Base-by-base conservation (phyloP, 73 alveolate species). In the Diophrys appendiculata region DNA sequence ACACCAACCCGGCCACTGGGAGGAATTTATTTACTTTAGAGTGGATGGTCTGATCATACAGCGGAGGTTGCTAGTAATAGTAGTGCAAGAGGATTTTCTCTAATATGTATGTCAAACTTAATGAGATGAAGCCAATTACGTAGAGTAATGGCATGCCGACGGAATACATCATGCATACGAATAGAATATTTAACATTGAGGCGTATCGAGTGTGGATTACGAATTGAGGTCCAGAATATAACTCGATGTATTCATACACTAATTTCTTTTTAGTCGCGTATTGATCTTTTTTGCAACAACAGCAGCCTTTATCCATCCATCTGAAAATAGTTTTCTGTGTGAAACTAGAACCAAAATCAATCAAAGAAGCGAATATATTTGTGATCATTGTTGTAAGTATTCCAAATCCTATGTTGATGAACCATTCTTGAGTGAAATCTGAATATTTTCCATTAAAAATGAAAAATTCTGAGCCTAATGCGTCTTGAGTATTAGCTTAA, bases 191-290 rank as follows among this genome's bases (percentile, higher is more conserved):
- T 33, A 83, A 68, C 68, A 84, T 73, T 26, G 78, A 77, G 26
- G 95, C 80, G 82, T 89, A 89, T 73, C 81, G 83, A 71, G 68
- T 81, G 30, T 80, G 83, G 64, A 89, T 72, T 55, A 83, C 64
- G 86, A 64, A 86, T 56, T 64, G 76, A 26, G 95, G 91, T 1
- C 95, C 95, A 0, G 90, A 65, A 75, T 89, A 83, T 76, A 89
- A 34, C 69, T 89, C 88, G 60, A 80, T 83, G 68, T 81, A 89
- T 27, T 71, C 82, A 18, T 89, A 77, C 30, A 86, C 52, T 0
- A 88, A 70, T 13, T 34, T 76, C 23, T 65, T 32, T 25, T 72
- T 72, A 22, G 81, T 72, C 26, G 33, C 52, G 71, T 43, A 72
- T 34, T 65, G 25, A 52, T 72, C 81, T 8, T 25, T 3, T 43